phyloP scores from a whole-genome alignment of 176 grass and related monocot species.

The Areca catechu region DNA sequence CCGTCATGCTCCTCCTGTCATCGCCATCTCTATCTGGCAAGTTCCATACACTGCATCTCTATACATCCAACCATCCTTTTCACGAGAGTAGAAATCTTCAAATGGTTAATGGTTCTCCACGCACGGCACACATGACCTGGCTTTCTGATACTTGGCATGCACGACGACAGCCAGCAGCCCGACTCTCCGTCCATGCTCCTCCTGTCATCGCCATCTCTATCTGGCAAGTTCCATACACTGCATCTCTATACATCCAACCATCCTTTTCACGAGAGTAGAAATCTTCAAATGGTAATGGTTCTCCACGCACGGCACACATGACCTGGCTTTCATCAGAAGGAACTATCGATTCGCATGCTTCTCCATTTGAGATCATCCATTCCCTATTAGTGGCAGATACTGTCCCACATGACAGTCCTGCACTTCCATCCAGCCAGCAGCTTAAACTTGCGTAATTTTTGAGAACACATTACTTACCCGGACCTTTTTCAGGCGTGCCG shows the following conservation, averaged over 20 bases:
- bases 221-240: slow-evolving; percentile 35
- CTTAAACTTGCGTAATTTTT: slow-evolving; percentile 50
- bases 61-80: too few species aligned
- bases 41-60: too few species aligned
- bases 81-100: too few species aligned
- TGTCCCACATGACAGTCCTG: slow-evolving; percentile 18
- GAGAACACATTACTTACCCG: slow-evolving; percentile 28
- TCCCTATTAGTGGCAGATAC: slow-evolving; percentile 21
- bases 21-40: too few species aligned
- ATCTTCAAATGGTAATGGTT: slow-evolving; percentile 91
- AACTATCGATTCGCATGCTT: slow-evolving; percentile 56
- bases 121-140: too few species aligned
- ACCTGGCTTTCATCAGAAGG: slow-evolving; percentile 77
- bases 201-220: slow-evolving; percentile 17
- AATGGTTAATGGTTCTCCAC: too few species aligned
- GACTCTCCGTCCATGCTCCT: background rate
- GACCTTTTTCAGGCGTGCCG: slow-evolving; percentile 30
- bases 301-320: slow-evolving; percentile 70
- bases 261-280: slow-evolving; percentile 44
- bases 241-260: slow-evolving; percentile 81
- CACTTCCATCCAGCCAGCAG: slow-evolving; percentile 36
- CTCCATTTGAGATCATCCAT: slow-evolving; percentile 35
- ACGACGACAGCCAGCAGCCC: too few species aligned
- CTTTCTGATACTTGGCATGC: too few species aligned
- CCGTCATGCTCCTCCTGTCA: too few species aligned